Evolutionary conservation across 306 rosid genomes (phyloP).

Genomic region (Quercus dentata): DNA sequence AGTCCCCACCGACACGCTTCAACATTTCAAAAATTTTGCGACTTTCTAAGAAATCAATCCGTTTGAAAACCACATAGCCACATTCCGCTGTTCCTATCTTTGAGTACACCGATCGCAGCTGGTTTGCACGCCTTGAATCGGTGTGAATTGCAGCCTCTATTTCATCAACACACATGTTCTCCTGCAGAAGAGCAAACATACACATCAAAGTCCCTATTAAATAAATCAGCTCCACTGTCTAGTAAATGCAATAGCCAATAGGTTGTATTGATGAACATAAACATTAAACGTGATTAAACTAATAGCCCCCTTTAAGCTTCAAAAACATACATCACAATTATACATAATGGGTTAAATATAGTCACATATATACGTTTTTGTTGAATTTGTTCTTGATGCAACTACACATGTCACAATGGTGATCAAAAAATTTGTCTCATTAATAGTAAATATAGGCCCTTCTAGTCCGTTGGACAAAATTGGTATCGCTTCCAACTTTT

Average conservation of each 20-base stretch:
- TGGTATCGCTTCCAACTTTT: too few relatives aligned
- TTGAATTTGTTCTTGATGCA: background rate
- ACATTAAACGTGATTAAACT: background rate
- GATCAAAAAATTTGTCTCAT: background rate
- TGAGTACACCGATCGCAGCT: conserved; percentile 69
- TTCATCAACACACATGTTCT: conserved; percentile 72
- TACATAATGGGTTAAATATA: background rate
- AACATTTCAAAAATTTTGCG: conserved; percentile 85
- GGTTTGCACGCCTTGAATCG: conserved; percentile 86
- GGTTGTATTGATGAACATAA: background rate
- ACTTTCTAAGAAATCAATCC: conserved; percentile 82
- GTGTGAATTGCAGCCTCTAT: conserved; percentile 83
- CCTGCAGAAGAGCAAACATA: conserved; percentile 37
- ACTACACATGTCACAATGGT: background rate
- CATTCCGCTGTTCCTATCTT: conserved; percentile 56
- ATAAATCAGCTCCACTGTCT: background rate
- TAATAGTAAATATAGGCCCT: background rate
- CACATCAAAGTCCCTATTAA: background rate
- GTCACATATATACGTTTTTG: background rate
- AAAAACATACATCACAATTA: background rate
- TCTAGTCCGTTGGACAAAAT: background rate
- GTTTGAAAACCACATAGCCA: conserved; percentile 54
- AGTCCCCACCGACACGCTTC: conserved; percentile 81
- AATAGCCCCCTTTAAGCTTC: background rate
- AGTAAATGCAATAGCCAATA: conserved; percentile 2